phyloP scores from a whole-genome alignment of 2,329 filamentous ascomycete species.

The Pseudofabraea citricarpa region DNA sequence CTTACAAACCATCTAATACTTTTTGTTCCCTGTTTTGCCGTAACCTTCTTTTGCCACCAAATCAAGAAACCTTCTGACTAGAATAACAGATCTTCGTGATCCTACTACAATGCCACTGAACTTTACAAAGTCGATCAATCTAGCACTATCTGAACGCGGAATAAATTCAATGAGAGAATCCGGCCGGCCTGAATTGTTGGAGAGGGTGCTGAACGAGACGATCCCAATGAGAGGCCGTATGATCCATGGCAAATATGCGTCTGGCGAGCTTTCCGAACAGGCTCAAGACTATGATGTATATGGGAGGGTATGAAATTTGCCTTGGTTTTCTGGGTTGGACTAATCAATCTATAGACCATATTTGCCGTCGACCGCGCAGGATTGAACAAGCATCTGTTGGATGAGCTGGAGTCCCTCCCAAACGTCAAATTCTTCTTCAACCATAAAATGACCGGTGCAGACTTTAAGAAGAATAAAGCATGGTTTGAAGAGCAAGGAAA shows the following conservation, averaged over 20 bases:
- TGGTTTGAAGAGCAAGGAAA: conserved; percentile 67
- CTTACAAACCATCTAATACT: background rate
- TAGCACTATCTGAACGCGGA: conserved; percentile 89
- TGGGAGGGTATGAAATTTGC: conserved; percentile 60
- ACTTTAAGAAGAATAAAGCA: conserved; percentile 73
- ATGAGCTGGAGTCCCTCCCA: conserved; percentile 75
- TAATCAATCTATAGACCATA: conserved; percentile 66
- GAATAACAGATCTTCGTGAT: conserved; percentile 87
- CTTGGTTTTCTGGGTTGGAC: background rate
- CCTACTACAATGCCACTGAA: conserved; percentile 80
- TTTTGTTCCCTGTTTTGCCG: no score
- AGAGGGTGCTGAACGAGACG: conserved; percentile 69
- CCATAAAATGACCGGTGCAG: conserved; percentile 86
- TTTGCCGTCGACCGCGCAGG: conserved; percentile 79
- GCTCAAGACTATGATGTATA: conserved; percentile 89
- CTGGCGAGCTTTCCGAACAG: conserved; percentile 66
- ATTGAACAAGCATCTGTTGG: conserved; percentile 78
- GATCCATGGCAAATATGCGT: conserved; percentile 72
- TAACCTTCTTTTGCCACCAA: no score
- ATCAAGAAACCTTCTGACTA: no score
- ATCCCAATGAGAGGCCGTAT: conserved; percentile 95
- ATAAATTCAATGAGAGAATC: conserved; percentile 80
- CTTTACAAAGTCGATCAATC: conserved; percentile 97
- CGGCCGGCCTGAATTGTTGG: conserved; percentile 60
- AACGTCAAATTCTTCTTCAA: conserved; percentile 93